Evolutionary conservation across 164 flowering plant species (phyloP).

Genomic region (Cinnamomum chago): DNA sequence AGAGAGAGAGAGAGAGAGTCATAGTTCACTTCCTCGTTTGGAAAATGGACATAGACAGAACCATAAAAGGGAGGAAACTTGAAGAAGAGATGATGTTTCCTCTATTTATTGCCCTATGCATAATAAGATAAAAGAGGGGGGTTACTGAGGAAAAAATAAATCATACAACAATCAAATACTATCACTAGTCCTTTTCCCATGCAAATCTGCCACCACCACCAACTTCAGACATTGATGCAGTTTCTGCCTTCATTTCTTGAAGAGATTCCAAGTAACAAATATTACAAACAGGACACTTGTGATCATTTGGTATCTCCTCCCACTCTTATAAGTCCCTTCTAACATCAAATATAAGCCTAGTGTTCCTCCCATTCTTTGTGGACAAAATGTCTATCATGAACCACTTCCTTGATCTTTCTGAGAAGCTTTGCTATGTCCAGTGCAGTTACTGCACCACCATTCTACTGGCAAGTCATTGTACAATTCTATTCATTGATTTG

Average conservation of each 20-base stretch:
- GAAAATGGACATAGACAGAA: constrained; percentile 21
- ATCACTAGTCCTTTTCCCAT: constrained; percentile 31
- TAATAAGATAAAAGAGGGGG: constrained; percentile 15
- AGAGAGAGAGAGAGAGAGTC: constrained; percentile 7
- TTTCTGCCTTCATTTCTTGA: not conserved
- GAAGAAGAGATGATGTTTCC: constrained; percentile 17
- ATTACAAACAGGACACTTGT: too few species aligned
- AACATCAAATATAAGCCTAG: not conserved
- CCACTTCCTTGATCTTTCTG: constrained; percentile 55
- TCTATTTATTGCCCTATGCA: constrained; percentile 17
- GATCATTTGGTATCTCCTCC: constrained; percentile 1
- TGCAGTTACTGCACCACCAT: constrained; percentile 82
- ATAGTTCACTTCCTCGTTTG: constrained; percentile 6
- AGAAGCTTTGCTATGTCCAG: constrained; percentile 82
- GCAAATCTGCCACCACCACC: constrained; percentile 21
- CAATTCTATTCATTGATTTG: not conserved
- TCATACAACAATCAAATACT: constrained; percentile 29
- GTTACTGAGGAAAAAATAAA: constrained; percentile 48
- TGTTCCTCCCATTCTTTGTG: not conserved
- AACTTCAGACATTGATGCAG: constrained; percentile 12
- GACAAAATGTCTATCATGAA: constrained; percentile 52
- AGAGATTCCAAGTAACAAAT: not conserved
- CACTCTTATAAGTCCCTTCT: constrained; percentile 8
- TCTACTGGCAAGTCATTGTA: constrained; percentile 44
- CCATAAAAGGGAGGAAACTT: not conserved